phyloP scores from a whole-genome alignment of 139 green algal species.

The Closterium sp. region DNA sequence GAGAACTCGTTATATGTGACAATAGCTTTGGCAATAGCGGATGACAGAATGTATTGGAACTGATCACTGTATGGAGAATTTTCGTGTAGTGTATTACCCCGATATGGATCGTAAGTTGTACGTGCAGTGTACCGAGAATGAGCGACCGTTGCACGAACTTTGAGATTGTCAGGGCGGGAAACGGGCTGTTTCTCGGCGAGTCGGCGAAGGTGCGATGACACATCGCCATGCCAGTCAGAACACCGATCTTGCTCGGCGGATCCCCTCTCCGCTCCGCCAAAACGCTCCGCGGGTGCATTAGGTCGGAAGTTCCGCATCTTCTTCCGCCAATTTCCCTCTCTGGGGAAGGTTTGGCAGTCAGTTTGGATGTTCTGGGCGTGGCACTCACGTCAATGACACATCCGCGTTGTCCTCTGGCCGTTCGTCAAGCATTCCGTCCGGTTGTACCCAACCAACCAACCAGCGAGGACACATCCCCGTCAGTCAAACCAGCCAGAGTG shows the following conservation, averaged over 20 bases:
- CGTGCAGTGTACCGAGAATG: not conserved
- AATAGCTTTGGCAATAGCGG: not conserved
- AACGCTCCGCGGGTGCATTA: not conserved
- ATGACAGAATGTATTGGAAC: not conserved
- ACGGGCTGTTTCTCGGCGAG: not conserved
- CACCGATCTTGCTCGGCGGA: not conserved
- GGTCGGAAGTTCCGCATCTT: not conserved
- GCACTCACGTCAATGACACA: not conserved
- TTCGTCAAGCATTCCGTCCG: not conserved
- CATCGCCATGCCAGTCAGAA: not conserved
- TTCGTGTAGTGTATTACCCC: not conserved
- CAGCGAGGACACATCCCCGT: not conserved
- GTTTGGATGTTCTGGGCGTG: not conserved
- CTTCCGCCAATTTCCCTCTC: not conserved
- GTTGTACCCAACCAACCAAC: not conserved
- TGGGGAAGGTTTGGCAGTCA: not conserved
- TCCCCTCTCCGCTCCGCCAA: not conserved
- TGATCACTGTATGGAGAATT: not conserved
- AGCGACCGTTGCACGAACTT: not conserved
- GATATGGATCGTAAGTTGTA: not conserved
- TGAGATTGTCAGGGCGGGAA: not conserved
- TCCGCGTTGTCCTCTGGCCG: not conserved
- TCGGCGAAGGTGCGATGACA: not conserved
- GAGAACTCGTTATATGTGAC: not conserved
- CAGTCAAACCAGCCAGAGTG: not conserved